Conservation (phyloP, 345 rosid species). For the Geranium brycei region DNA sequence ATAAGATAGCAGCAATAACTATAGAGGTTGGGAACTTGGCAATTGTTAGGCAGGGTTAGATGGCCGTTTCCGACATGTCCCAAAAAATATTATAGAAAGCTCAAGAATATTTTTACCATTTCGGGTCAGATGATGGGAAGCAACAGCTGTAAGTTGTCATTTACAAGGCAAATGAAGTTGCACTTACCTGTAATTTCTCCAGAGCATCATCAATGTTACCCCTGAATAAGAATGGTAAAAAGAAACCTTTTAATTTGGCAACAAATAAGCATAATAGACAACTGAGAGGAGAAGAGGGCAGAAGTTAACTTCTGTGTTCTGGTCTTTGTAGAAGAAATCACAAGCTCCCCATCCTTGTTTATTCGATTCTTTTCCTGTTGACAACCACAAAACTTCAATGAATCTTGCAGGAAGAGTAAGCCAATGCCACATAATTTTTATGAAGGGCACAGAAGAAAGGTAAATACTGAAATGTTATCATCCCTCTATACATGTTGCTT, state of each 20-base stretch:
- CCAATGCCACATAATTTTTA: constrained; percentile 4
- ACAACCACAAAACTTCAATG: constrained; percentile 4
- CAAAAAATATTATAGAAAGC: background rate
- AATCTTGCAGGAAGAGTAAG: background rate
- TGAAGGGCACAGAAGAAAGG: constrained; percentile 1
- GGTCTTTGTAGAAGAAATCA: constrained; percentile 85
- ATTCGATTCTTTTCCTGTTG: constrained; percentile 88
- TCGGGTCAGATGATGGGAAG: background rate
- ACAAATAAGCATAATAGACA: constrained; percentile 4
- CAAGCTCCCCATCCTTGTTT: constrained; percentile 89
- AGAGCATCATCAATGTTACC: constrained; percentile 80
- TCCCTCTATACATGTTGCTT: background rate
- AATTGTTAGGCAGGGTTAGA: no score
- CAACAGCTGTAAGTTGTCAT: background rate
- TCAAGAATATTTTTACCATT: background rate
- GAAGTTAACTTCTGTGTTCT: constrained; percentile 70
- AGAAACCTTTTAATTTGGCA: constrained; percentile 9
- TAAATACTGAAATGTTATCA: background rate
- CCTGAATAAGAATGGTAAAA: constrained; percentile 24
- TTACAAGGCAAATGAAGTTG: constrained; percentile 1
- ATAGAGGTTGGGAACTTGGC: background rate
- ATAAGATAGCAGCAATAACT: background rate
- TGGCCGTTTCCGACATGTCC: no score
- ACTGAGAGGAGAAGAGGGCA: constrained; percentile 1
- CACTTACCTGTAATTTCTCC: constrained; percentile 54